These are phyloP conservation scores for Falciphora oryzae DNA, from an alignment of 2,329 filamentous ascomycete species.

Conservation along the genomic window DNA sequence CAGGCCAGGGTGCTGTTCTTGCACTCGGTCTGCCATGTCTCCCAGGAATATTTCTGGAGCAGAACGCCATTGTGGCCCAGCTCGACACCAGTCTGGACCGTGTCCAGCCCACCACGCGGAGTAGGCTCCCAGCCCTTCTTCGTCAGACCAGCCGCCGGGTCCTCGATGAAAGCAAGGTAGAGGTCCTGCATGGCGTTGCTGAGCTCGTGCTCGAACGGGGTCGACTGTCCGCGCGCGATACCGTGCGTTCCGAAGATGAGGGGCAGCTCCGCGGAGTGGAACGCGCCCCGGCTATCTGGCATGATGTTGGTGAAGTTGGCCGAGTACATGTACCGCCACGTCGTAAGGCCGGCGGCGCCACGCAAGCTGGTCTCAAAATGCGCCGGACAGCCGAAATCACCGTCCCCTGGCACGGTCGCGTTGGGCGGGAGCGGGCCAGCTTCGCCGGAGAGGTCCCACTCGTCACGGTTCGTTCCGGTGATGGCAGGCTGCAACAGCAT, in stretches of 20 bases:
- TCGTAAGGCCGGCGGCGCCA: not conserved
- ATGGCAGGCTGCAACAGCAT: not conserved
- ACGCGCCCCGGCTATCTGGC: slow-evolving; percentile 8
- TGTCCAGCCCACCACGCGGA: too few relatives aligned
- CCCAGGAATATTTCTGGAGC: too few relatives aligned
- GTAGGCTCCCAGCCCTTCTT: too few relatives aligned
- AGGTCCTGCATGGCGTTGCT: slow-evolving; percentile 5
- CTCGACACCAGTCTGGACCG: too few relatives aligned
- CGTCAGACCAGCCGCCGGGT: not conserved
- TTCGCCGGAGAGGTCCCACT: not conserved
- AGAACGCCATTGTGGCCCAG: too few relatives aligned
- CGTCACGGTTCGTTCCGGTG: slow-evolving; percentile 1
- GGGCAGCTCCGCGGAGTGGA: slow-evolving; percentile 11
- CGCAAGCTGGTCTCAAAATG: slow-evolving; percentile 1
- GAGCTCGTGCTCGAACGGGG: slow-evolving; percentile 3
- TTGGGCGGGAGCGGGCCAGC: too few relatives aligned
- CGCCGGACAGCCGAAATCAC: slow-evolving; percentile 2
- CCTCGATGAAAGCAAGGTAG: slow-evolving; percentile 2
- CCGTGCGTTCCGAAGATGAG: slow-evolving; percentile 10
- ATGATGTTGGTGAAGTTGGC: slow-evolving; percentile 10
- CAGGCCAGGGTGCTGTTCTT: too few relatives aligned
- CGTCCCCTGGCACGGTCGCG: too few relatives aligned
- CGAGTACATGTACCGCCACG: slow-evolving; percentile 8
- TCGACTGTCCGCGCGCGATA: not conserved
- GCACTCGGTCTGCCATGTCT: too few relatives aligned